These are phyloP conservation scores for Elsinoe fawcettii DNA, from an alignment of 2,329 filamentous ascomycete genomes.

Conservation along the genomic window DNA sequence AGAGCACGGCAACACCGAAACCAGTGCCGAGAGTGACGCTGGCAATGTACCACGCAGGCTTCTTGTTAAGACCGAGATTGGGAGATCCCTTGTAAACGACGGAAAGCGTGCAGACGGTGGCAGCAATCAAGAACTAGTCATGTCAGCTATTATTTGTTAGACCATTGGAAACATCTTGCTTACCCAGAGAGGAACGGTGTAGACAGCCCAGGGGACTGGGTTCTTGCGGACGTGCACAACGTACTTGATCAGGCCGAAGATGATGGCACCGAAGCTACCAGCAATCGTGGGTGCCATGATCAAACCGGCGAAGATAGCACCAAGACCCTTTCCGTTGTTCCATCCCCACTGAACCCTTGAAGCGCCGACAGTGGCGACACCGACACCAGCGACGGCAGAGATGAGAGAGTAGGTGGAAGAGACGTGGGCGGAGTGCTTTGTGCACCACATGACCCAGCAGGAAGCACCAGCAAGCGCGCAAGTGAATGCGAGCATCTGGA, in stretches of 20 bases:
- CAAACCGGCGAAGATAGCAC: conserved; percentile 38
- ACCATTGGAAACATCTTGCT: background rate
- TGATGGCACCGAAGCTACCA: conserved; percentile 40
- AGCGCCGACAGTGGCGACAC: conserved; percentile 47
- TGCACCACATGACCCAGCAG: conserved; percentile 50
- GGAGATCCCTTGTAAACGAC: conserved; percentile 45
- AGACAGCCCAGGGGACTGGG: conserved; percentile 43
- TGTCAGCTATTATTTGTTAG: background rate
- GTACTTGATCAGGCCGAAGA: conserved; percentile 45
- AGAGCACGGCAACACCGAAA: conserved; percentile 32
- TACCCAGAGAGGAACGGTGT: conserved; percentile 40
- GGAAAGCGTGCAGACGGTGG: conserved; percentile 47
- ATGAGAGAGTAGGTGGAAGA: conserved; percentile 57
- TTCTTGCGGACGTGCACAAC: conserved; percentile 43
- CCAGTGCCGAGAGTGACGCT: conserved; percentile 43
- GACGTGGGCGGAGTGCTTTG: conserved; percentile 49
- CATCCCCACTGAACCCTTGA: conserved; percentile 36
- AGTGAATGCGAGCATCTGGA: conserved; percentile 40
- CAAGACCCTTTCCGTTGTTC: conserved; percentile 36
- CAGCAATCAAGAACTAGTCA: conserved; percentile 37
- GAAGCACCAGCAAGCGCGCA: conserved; percentile 40
- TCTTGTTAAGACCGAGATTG: conserved; percentile 39
- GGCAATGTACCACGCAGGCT: conserved; percentile 36
- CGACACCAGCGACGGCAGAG: conserved; percentile 53
- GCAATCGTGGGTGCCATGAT: conserved; percentile 44